phyloP scores from a whole-genome alignment of 768 basidiomycete species.

The Serendipita indica region DNA sequence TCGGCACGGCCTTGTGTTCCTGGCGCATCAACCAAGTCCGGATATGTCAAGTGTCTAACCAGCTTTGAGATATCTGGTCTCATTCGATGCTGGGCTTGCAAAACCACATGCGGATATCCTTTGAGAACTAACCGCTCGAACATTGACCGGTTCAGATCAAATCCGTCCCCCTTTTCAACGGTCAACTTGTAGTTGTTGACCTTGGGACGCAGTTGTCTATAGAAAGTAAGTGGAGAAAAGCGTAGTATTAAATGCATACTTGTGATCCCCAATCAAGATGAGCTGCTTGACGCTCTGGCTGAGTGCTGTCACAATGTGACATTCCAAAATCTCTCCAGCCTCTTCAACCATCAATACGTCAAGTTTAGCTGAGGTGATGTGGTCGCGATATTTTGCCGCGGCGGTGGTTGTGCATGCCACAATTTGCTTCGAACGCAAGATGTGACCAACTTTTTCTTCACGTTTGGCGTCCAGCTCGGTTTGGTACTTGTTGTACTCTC shows the following conservation, averaged over 20 bases:
- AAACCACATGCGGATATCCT: conserved; percentile 45
- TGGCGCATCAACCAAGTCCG: conserved; percentile 42
- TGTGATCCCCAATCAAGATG: conserved; percentile 59
- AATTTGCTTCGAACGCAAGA: conserved; percentile 35
- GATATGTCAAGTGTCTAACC: conserved; percentile 49
- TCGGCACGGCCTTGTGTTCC: conserved; percentile 35
- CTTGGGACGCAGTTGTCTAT: conserved; percentile 57
- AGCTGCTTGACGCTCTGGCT: conserved; percentile 33
- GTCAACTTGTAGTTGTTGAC: conserved; percentile 51
- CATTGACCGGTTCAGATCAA: conserved; percentile 48
- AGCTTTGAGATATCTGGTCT: conserved; percentile 54
- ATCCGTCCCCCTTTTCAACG: conserved; percentile 53
- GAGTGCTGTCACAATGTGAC: conserved; percentile 47
- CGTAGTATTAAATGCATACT: conserved; percentile 30
- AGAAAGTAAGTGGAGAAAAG: background rate
- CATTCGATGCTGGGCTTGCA: conserved; percentile 54
- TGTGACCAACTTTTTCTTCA: conserved; percentile 21
- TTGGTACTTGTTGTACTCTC: conserved; percentile 29
- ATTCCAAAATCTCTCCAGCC: conserved; percentile 58
- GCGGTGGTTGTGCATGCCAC: conserved; percentile 58
- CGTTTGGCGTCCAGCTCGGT: conserved; percentile 26
- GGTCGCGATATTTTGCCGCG: conserved; percentile 42
- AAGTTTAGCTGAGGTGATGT: conserved; percentile 33
- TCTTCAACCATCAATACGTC: conserved; percentile 52
- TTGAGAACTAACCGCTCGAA: conserved; percentile 53